Evolutionary conservation across 495 filamentous ascomycete species (phyloP).

Genomic region (Coniosporium apollinis): DNA sequence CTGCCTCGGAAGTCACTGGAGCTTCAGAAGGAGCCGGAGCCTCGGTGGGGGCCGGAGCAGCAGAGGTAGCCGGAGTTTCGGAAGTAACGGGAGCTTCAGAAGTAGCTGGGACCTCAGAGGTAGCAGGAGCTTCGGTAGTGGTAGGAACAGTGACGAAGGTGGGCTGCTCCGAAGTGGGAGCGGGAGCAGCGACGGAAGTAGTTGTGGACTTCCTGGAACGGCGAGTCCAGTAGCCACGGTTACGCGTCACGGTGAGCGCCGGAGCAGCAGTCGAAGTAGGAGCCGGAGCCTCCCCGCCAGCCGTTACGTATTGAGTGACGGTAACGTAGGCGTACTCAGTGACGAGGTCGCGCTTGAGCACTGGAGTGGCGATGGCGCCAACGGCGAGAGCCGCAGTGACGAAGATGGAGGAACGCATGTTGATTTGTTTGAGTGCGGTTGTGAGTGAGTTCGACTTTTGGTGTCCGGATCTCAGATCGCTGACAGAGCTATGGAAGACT

Average conservation of each 20-base stretch:
- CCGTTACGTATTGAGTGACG: conserved; percentile 33
- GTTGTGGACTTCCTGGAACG: conserved; percentile 6
- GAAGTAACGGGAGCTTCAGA: conserved; percentile 7
- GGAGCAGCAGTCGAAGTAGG: conserved; percentile 6
- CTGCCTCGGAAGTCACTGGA: not conserved
- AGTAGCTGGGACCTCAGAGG: conserved; percentile 6
- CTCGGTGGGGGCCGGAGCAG: not conserved
- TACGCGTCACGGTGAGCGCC: conserved; percentile 8
- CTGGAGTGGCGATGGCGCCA: conserved; percentile 41
- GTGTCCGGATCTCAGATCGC: no score
- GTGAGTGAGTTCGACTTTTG: no score
- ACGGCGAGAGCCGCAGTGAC: conserved; percentile 45
- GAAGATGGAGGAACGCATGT: conserved; percentile 55
- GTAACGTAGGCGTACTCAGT: conserved; percentile 42
- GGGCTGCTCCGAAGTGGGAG: not conserved
- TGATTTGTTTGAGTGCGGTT: no score
- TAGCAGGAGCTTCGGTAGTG: conserved; percentile 9
- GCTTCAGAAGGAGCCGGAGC: not conserved
- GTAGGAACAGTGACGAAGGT: conserved; percentile 10
- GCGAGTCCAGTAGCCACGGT: conserved; percentile 5
- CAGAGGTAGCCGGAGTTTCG: conserved; percentile 10
- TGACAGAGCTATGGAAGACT: no score
- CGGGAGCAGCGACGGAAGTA: conserved; percentile 5
- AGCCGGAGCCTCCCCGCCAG: conserved; percentile 15
- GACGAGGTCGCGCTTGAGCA: conserved; percentile 35